Base-by-base conservation (phyloP, 2,329 filamentous ascomycete species). In the Fusarium sp. region DNA sequence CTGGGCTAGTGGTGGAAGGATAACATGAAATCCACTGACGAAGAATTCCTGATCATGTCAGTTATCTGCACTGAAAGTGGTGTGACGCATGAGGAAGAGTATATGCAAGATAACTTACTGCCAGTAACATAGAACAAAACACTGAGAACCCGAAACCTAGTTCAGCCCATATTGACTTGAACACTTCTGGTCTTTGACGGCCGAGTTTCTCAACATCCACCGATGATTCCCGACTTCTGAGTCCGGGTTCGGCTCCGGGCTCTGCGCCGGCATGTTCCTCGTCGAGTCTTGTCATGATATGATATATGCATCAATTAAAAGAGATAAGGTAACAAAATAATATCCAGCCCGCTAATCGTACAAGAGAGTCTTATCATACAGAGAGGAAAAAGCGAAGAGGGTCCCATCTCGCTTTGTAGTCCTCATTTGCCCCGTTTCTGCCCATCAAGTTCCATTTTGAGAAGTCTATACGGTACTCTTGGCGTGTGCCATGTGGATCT, bases 1-100 rank as follows among this genome's bases (percentile, higher is more conserved):
- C 23, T 77, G 72, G 17, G 87, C 82, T 5, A 95, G 77, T 0
- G 86, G 87, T 2, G 92, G 92, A 1, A 94, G 79, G 31, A 94
- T 87, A 39, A 76, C 69, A 49, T 72, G 70, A 40, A 74, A 74
- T 45, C 72, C 72, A 36, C 68, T 72, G 29, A 74, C 63, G 48
- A 74, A 74, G 64, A 73, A 74, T 71, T 74, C 72, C 72, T 74
- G 13, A 21, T 37, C 15, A 45, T 42, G 27, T 58, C 23, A 57
- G 58, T 43, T 43, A 31, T 25, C 47, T 64, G 29, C 5, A 6
- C 5, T n/a, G 7, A 11, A 14, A 53, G 27, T 31, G 17, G 31
- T 25, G 11, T 35, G 21, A 6, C 5, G 27, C 5, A n/a, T 11
- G 15, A 13, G 3, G 11, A 9, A 6, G 10, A 11, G 8, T 6